Base-by-base conservation (phyloP, 257 asterid species). In the Schizonepeta tenuifolia region DNA sequence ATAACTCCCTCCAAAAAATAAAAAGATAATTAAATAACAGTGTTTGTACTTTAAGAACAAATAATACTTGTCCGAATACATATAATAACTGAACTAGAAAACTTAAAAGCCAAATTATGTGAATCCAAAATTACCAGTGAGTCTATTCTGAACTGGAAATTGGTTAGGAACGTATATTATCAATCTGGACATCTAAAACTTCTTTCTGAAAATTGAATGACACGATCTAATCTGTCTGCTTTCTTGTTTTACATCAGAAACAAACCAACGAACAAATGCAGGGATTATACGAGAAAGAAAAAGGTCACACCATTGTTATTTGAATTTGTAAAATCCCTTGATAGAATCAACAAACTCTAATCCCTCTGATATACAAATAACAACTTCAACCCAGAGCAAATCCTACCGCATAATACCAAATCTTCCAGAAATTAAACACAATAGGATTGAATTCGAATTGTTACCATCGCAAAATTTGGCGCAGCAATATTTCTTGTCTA, bases 301-400 rank as follows among this genome's bases (percentile, higher is more conserved):
- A 3, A 18, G 31, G 41, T 11, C 43, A 50, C 26, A 28, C 36
- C 38, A 43, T 40, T 11, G 20, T 41, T 62, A 36, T 35, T 22
- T 4, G 38, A 31, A 58, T 26, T 50, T 28, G 17, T 53, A 64
- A 33, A 7, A 67, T 47, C 57, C 55, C 26, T 56, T 33, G 33
- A 67, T 24, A 17, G 44, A 70, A 35, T 55, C 31, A 17, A 63
- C 12, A 28, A 56, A 12, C 54, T 63, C 69, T 44, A 70, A 62
- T 14, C 43, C 17, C 38, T 18, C 26, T 17, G 35, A 21, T 54
- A 12, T 5, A 13, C 15, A 14, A 24, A 12, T 3, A 2, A 56
- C 62, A 56, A 55, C 38, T 56, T 31, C 43, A 58, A 15, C 64
- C 43, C 22, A 26, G 41, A 14, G 22, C 70, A 41, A 21, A 22